Conservation (phyloP, 352 stramenopile species). For the Pythium angustatum region DNA sequence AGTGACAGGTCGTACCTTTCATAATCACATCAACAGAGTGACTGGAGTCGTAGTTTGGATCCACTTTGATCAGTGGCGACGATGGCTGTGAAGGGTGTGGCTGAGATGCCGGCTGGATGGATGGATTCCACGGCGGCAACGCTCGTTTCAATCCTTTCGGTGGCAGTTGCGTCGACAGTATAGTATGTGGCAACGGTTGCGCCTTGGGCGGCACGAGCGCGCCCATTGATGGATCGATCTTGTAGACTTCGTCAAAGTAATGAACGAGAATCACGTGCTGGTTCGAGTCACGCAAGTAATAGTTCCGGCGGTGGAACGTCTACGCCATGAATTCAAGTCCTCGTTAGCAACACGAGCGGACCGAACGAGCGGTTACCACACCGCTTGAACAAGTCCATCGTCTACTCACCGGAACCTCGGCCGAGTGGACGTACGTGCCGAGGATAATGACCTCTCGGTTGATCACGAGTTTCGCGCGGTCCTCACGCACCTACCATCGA, state of each 20-base stretch:
- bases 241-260: constrained; percentile 83
- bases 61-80: constrained; percentile 16
- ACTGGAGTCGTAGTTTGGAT: constrained; percentile 10
- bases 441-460: constrained; percentile 82
- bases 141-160: constrained; percentile 43
- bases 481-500: constrained; percentile 57
- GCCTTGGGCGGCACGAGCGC: constrained; percentile 20
- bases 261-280: constrained; percentile 81
- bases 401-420: constrained; percentile 59
- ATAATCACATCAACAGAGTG: constrained; percentile 52
- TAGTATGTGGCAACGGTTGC: constrained; percentile 7
- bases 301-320: constrained; percentile 86
- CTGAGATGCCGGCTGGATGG: background rate
- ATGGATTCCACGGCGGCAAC: constrained; percentile 23
- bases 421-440: constrained; percentile 83
- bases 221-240: constrained; percentile 33
- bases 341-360: background rate
- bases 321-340: constrained; percentile 22
- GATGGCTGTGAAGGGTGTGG: background rate
- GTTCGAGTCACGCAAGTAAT: constrained; percentile 68
- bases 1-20: constrained; percentile 49
- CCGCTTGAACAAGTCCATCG: too few relatives aligned
- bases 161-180: background rate
- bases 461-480: constrained; percentile 84
- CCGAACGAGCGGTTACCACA: too few relatives aligned